Evolutionary conservation across 768 basidiomycete species (phyloP).

Genomic region (Pisolithus microcarpus): DNA sequence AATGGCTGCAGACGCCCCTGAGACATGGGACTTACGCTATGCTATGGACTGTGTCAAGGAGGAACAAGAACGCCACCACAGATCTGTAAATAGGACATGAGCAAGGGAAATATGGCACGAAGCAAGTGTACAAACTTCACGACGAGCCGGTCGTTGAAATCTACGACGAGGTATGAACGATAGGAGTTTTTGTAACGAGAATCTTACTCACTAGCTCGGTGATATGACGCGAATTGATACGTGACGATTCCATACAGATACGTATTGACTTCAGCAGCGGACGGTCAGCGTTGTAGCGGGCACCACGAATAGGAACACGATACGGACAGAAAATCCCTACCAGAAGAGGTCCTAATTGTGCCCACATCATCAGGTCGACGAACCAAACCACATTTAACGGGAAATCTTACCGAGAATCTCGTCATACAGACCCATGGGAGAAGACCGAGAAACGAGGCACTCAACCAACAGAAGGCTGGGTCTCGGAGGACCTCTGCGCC

Average conservation of each 20-base stretch:
- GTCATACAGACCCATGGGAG: no score
- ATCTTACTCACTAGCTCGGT: slow-evolving; percentile 11
- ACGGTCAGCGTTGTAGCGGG: not conserved
- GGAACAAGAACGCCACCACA: slow-evolving; percentile 29
- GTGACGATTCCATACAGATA: slow-evolving; percentile 33
- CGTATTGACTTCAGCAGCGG: not conserved
- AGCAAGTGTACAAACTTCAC: not conserved
- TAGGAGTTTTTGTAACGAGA: not conserved
- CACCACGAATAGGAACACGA: no score
- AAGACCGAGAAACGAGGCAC: no score
- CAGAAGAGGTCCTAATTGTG: not conserved
- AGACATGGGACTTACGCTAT: slow-evolving; percentile 3
- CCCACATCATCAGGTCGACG: not conserved
- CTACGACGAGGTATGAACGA: not conserved
- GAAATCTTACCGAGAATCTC: not conserved
- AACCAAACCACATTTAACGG: not conserved
- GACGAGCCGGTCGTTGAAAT: not conserved
- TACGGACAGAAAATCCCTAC: not conserved
- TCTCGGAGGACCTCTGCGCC: no score
- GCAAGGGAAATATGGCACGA: no score
- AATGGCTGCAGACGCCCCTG: slow-evolving; percentile 2
- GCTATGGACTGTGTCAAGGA: slow-evolving; percentile 33
- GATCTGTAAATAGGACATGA: slow-evolving; percentile 12
- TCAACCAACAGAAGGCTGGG: no score
- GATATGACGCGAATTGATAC: slow-evolving; percentile 33